Base-by-base conservation (phyloP, 2,329 filamentous ascomycete species). In the Paraphaeosphaeria sporulosa region DNA sequence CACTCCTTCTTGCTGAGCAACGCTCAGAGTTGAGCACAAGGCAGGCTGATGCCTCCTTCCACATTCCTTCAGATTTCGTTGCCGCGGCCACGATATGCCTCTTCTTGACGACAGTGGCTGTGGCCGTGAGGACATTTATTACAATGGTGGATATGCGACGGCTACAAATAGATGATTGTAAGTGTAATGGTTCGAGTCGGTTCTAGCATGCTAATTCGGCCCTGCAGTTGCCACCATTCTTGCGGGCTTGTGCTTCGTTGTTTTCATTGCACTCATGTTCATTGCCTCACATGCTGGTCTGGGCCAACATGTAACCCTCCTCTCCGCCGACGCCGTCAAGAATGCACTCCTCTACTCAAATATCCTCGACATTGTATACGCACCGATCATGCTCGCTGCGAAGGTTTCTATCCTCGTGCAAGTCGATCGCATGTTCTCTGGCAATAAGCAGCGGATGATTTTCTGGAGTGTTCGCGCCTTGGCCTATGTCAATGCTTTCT, bases 381-480 rank as follows among this genome's bases (percentile, higher is more conserved):
- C 60, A 1, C 67, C 67, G 8, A 48, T 59, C 9, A 63, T 62
- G 58, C 57, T 70, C 21, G 51, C 60, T 15, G 62, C 62, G 12
- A 70, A 70, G 52, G 48, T 70, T 13, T 53, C 64, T 3, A 59
- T 70, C 15, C 59, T 70, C n/a, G 53, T 70, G 1, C 67, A 70
- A 43, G 64, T 70, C 48, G 53, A 62, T 15, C 59, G 61, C 4
- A 63, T 67, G 23, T 70, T 66, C 57, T 55, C 60, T 8, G 40
- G 48, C 3, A 38, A 48, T 5, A 32, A 58, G 42, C 61, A 61
- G 23, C 59, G 58, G 32, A 32, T 64, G 13, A 43, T 61, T 38
- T 66, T 57, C 19, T 71, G 64, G 65, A 57, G 53, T 36, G 63
- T 65, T 13, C 60, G 64, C 51, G 48, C 62, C 17, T 57, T 71